A percentile compares a stretch with the other conserved stretches of the same genome.
These are phyloP conservation scores for Clitopilus passeckerianus DNA, from an alignment of 768 basidiomycete genomes.

Conservation along the genomic window DNA sequence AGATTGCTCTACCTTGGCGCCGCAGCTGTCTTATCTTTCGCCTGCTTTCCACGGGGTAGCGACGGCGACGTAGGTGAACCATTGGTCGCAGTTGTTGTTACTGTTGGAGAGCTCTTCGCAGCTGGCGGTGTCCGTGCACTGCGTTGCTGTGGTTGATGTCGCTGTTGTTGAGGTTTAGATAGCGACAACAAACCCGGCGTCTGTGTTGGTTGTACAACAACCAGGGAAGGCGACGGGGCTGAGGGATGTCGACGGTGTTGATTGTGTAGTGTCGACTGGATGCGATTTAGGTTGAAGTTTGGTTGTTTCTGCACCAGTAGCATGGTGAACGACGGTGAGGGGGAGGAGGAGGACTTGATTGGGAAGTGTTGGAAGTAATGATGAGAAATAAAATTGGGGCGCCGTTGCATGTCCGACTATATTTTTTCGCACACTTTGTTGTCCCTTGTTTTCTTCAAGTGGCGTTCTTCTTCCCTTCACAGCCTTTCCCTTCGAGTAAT, in stretches of 20 bases:
- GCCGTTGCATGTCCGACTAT: conserved; percentile 5
- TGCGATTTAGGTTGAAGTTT: conserved; percentile 21
- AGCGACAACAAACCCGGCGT: conserved; percentile 72
- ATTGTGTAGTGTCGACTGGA: conserved; percentile 18
- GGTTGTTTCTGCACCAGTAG: conserved; percentile 45
- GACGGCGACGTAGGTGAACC: conserved; percentile 24
- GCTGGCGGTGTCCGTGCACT: conserved; percentile 22
- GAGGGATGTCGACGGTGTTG: conserved; percentile 63
- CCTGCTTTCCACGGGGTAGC: conserved; percentile 21
- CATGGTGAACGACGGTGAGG: conserved; percentile 26
- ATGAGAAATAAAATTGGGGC: conserved; percentile 14
- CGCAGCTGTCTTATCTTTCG: conserved; percentile 20
- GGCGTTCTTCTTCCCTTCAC: conserved; percentile 10
- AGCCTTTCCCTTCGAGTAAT: background rate
- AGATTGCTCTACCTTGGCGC: conserved; percentile 14
- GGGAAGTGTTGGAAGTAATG: conserved; percentile 12
- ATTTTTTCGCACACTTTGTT: conserved; percentile 17
- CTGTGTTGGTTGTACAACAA: conserved; percentile 65
- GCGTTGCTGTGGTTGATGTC: conserved; percentile 22
- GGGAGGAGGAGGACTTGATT: conserved; percentile 12
- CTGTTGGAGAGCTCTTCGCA: conserved; percentile 10
- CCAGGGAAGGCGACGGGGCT: conserved; percentile 53
- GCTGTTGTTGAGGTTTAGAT: conserved; percentile 30
- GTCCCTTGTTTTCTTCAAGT: conserved; percentile 15
- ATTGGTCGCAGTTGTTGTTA: conserved; percentile 15